Evolutionary conservation across 2,329 filamentous ascomycete genomes (phyloP).

Genomic region (Cordyceps javanica): DNA sequence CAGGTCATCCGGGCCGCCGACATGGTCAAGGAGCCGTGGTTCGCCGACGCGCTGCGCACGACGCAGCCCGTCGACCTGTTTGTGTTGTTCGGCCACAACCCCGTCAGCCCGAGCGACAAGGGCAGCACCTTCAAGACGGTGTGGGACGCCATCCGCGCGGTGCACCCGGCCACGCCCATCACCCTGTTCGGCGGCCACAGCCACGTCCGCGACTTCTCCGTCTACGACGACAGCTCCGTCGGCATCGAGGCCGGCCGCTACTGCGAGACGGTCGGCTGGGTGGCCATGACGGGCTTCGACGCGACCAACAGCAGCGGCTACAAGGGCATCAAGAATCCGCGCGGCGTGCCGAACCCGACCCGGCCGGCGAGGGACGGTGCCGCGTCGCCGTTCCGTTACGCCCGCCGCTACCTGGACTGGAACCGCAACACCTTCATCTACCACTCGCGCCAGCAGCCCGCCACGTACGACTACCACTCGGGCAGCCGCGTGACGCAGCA

Average conservation of each 20-base stretch:
- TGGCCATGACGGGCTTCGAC: slow-evolving; percentile 56
- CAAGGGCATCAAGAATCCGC: slow-evolving; percentile 28
- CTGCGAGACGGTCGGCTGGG: slow-evolving; percentile 63
- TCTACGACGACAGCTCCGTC: slow-evolving; percentile 56
- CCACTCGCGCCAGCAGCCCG: slow-evolving; percentile 48
- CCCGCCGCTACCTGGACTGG: slow-evolving; percentile 62
- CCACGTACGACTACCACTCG: slow-evolving; percentile 42
- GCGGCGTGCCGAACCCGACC: slow-evolving; percentile 31
- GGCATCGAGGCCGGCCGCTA: slow-evolving; percentile 59
- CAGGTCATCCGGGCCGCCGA: slow-evolving; percentile 49
- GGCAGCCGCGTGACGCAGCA: slow-evolving; percentile 41
- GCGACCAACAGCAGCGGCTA: slow-evolving; percentile 37
- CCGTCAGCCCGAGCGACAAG: slow-evolving; percentile 38
- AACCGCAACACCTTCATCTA: slow-evolving; percentile 60
- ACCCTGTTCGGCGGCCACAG: slow-evolving; percentile 61
- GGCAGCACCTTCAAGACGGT: slow-evolving; percentile 40
- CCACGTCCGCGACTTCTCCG: slow-evolving; percentile 58
- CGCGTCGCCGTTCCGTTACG: slow-evolving; percentile 39
- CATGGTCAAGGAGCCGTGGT: slow-evolving; percentile 53
- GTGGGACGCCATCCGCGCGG: slow-evolving; percentile 51
- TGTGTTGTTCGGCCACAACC: slow-evolving; percentile 58
- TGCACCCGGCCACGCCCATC: slow-evolving; percentile 51
- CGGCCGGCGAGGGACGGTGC: slow-evolving; percentile 33
- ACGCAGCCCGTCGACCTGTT: slow-evolving; percentile 55
- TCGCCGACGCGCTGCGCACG: slow-evolving; percentile 48